These are phyloP conservation scores for Fraxinus greggii DNA, from an alignment of 305 asterid genomes.

Conservation along the genomic window DNA sequence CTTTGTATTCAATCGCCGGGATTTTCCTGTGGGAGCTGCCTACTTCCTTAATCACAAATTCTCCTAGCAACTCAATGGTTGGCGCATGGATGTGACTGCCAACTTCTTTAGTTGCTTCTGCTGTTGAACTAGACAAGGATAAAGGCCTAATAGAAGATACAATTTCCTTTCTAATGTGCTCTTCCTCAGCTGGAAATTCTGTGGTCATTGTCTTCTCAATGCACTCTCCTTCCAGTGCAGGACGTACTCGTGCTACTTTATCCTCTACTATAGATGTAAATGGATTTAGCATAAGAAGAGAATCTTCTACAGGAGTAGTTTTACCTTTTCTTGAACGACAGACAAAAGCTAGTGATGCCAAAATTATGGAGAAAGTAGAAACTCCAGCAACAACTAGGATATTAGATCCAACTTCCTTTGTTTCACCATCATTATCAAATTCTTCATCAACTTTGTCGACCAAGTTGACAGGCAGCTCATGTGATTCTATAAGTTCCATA, in stretches of 20 bases:
- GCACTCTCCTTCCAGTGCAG: slow-evolving; percentile 20
- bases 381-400: slow-evolving; percentile 23
- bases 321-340: slow-evolving; percentile 26
- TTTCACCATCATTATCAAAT: slow-evolving; percentile 22
- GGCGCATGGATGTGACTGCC: slow-evolving; percentile 36
- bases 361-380: slow-evolving; percentile 21
- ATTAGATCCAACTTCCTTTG: slow-evolving; percentile 25
- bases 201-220: slow-evolving; percentile 18
- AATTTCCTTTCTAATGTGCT: slow-evolving; percentile 18
- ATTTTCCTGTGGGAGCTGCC: slow-evolving; percentile 29
- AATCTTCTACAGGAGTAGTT: slow-evolving; percentile 16
- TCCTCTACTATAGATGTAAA: slow-evolving; percentile 26
- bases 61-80: slow-evolving; percentile 60
- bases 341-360: slow-evolving; percentile 37
- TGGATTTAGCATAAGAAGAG: slow-evolving; percentile 22
- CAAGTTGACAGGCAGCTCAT: slow-evolving; percentile 13
- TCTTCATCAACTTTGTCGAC: slow-evolving; percentile 17
- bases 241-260: slow-evolving; percentile 11
- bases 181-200: slow-evolving; percentile 15
- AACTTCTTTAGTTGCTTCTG: slow-evolving; percentile 30
- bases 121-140: slow-evolving; percentile 7
- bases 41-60: slow-evolving; percentile 43
- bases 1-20: slow-evolving; percentile 25
- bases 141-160: slow-evolving; percentile 40
- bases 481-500: slow-evolving; percentile 2